Conservation (phyloP, 176 grass and related monocot species). For the Urochloa ruziziensis region DNA sequence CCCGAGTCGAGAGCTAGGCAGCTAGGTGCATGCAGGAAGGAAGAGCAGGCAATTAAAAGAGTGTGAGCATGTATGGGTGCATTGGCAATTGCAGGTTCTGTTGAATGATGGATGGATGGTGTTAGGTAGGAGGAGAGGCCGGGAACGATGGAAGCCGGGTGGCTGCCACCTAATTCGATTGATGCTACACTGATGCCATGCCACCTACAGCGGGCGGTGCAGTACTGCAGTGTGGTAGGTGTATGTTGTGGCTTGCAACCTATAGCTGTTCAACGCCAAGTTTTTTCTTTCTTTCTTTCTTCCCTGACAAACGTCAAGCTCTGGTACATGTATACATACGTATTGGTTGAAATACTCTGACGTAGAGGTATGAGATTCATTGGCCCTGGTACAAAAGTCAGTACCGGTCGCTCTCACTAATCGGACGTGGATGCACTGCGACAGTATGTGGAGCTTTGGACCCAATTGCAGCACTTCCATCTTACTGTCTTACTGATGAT, state of each 20-base stretch:
- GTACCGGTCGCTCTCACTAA: no score
- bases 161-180: not conserved
- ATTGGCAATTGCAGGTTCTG: not conserved
- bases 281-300: not conserved
- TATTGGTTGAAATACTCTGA: no score
- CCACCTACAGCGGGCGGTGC: not conserved
- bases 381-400: no score
- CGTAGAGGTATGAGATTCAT: no score
- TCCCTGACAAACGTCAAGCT: not conserved
- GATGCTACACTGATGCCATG: not conserved
- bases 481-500: no score
- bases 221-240: not conserved
- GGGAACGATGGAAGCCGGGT: not conserved
- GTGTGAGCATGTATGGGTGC: not conserved
- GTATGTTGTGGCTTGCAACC: slow-evolving; percentile 15
- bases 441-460: no score
- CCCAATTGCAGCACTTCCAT: no score
- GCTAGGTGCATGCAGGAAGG: not conserved
- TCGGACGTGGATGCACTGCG: no score
- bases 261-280: not conserved
- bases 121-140: slow-evolving; percentile 22
- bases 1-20: no score
- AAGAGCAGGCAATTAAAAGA: not conserved
- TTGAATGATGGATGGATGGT: no score
- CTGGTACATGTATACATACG: not conserved